These are phyloP conservation scores for Talaromyces amestolkiae DNA, from an alignment of 2,329 filamentous ascomycete genomes.

Conservation along the genomic window DNA sequence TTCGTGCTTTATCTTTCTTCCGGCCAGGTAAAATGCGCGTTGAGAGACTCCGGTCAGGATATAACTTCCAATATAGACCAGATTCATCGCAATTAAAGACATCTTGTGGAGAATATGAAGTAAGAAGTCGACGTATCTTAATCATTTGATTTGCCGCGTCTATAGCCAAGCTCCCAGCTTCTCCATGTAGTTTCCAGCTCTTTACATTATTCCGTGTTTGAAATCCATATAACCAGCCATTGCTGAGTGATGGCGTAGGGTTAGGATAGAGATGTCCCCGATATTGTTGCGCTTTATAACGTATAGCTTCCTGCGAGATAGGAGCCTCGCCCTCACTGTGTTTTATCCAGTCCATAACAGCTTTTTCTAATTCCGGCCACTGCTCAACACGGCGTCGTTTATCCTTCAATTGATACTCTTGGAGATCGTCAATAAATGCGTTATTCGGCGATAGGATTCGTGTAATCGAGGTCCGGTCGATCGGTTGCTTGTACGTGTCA, in stretches of 20 bases:
- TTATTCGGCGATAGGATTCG: too few species aligned
- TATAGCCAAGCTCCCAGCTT: neutral
- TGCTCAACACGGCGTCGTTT: neutral
- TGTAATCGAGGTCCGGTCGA: neutral
- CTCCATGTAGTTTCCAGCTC: neutral
- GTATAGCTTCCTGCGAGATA: too few species aligned
- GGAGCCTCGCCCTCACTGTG: too few species aligned
- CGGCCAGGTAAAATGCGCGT: slow-evolving; percentile 9
- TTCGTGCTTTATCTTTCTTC: slow-evolving; percentile 18
- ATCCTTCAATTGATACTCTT: neutral
- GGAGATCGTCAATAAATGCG: too few species aligned
- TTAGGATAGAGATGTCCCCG: neutral
- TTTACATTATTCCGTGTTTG: neutral
- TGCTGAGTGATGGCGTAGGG: slow-evolving; percentile 1
- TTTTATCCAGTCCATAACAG: neutral
- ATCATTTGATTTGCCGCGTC: neutral
- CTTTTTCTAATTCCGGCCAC: neutral
- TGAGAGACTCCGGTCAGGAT: slow-evolving; percentile 18
- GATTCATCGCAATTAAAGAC: slow-evolving; percentile 5
- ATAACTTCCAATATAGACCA: neutral
- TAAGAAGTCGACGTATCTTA: neutral
- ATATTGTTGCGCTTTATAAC: neutral
- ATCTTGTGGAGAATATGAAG: neutral
- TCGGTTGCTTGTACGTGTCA: neutral
- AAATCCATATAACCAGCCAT: slow-evolving; percentile 1